These are phyloP conservation scores for Phaeosphaeria sp. DNA, from an alignment of 2,329 filamentous ascomycete species.

Conservation along the genomic window DNA sequence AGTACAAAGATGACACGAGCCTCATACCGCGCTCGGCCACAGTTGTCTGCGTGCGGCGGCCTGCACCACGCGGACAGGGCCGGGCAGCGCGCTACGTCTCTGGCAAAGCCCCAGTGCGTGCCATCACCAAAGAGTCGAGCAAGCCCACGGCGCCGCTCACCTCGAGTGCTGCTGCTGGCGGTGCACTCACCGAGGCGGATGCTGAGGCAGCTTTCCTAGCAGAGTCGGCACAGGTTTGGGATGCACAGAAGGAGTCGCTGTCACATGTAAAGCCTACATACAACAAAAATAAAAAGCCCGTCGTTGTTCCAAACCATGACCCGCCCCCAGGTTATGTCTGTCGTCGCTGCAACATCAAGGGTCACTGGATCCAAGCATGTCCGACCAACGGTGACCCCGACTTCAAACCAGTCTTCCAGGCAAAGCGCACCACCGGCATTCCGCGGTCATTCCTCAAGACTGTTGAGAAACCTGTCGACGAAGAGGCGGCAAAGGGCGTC, in stretches of 20 bases:
- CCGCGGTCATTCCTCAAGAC: slow-evolving; percentile 94
- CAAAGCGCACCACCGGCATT: slow-evolving; percentile 96
- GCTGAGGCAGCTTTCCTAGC: slow-evolving; percentile 92
- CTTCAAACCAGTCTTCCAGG: slow-evolving; percentile 89
- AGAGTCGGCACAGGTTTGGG: slow-evolving; percentile 89
- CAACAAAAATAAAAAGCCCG: slow-evolving; percentile 61
- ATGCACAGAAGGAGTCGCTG: slow-evolving; percentile 90
- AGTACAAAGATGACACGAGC: slow-evolving; percentile 97
- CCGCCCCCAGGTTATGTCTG: slow-evolving; percentile 94
- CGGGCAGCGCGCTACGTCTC: slow-evolving; percentile 94
- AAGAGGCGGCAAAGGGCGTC: slow-evolving; percentile 85
- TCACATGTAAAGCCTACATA: slow-evolving; percentile 66
- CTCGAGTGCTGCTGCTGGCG: slow-evolving; percentile 49
- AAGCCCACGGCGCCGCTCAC: slow-evolving; percentile 54
- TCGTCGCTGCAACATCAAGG: slow-evolving; percentile 94
- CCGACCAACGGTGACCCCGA: slow-evolving; percentile 98
- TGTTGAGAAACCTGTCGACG: slow-evolving; percentile 87
- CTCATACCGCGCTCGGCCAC: slow-evolving; percentile 95
- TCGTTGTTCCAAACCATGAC: slow-evolving; percentile 87
- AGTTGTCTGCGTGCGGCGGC: slow-evolving; percentile 85
- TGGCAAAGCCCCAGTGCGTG: slow-evolving; percentile 90
- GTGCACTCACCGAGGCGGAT: slow-evolving; percentile 84
- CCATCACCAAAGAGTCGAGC: slow-evolving; percentile 72
- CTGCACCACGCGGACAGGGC: slow-evolving; percentile 85
- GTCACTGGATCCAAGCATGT: slow-evolving; percentile 98